These are phyloP conservation scores for Phytophthora pinifolia DNA, from an alignment of 352 stramenopile species.

Conservation along the genomic window DNA sequence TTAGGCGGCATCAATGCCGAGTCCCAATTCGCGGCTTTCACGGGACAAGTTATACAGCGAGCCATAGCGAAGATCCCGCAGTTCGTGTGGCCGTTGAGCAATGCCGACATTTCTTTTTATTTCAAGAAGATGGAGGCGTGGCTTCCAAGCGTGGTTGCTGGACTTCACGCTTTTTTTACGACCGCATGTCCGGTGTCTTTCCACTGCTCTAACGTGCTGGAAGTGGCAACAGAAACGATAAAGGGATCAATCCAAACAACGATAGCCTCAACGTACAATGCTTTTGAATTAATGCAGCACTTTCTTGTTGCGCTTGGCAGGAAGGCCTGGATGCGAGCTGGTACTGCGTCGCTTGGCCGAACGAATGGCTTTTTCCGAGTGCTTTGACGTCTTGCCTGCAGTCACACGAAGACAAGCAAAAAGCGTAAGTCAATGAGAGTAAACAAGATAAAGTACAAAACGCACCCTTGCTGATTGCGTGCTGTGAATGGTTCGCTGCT, in stretches of 20 bases:
- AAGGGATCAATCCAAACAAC: not conserved
- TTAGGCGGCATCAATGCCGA: too few species aligned
- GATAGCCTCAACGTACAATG: not conserved
- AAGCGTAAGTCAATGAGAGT: not conserved
- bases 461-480: constrained; percentile 42
- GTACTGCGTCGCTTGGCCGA: constrained; percentile 45
- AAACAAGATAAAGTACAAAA: not conserved
- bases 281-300: constrained; percentile 25
- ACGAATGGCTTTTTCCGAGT: constrained; percentile 53
- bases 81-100: too few species aligned
- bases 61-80: too few species aligned
- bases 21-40: too few species aligned
- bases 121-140: too few species aligned
- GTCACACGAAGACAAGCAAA: not conserved
- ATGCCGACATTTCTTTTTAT: too few species aligned
- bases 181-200: too few species aligned
- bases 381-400: constrained; percentile 55
- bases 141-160: too few species aligned
- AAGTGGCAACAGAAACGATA: too few species aligned
- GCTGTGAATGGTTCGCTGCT: constrained; percentile 22
- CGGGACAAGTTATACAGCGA: too few species aligned
- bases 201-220: too few species aligned
- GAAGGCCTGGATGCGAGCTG: constrained; percentile 27
- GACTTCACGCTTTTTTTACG: too few species aligned
- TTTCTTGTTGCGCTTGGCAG: constrained; percentile 68